A percentile compares a stretch with the other conserved stretches of the same genome.
Conservation (phyloP, 106 monocot species). For the Ottelia alismoides region DNA sequence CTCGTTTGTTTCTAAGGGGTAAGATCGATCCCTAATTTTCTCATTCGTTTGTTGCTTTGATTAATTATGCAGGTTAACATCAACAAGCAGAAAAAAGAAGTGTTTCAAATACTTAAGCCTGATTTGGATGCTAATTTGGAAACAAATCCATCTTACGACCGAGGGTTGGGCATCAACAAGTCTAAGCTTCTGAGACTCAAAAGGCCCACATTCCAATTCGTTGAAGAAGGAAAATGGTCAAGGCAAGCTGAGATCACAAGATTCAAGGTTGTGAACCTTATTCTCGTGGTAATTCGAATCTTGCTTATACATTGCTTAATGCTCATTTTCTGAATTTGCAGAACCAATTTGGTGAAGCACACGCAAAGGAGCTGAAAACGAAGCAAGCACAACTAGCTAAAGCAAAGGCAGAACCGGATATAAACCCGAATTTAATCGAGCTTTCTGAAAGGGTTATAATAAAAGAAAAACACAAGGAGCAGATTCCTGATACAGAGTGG, state of each 20-base stretch:
- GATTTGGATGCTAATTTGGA: conserved; percentile 53
- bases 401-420: conserved; percentile 81
- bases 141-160: conserved; percentile 61
- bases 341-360: conserved; percentile 98
- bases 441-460: conserved; percentile 47
- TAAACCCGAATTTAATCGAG: conserved; percentile 90
- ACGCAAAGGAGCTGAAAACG: conserved; percentile 80
- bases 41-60: not conserved
- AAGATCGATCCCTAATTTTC: too few relatives aligned
- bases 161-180: conserved; percentile 79
- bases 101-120: conserved; percentile 90
- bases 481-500: conserved; percentile 88
- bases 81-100: conserved; percentile 98
- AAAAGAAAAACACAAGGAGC: conserved; percentile 72
- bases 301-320: too few relatives aligned
- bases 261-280: too few relatives aligned
- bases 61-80: conserved; percentile 85
- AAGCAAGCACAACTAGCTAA: conserved; percentile 86
- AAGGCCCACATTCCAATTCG: conserved; percentile 84
- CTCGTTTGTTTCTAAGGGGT: too few relatives aligned
- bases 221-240: conserved; percentile 92
- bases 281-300: too few relatives aligned
- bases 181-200: conserved; percentile 76
- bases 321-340: conserved; percentile 17
- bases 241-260: conserved; percentile 74